Conservation (phyloP, 75 land plant species). For the Pinus albicaulis region DNA sequence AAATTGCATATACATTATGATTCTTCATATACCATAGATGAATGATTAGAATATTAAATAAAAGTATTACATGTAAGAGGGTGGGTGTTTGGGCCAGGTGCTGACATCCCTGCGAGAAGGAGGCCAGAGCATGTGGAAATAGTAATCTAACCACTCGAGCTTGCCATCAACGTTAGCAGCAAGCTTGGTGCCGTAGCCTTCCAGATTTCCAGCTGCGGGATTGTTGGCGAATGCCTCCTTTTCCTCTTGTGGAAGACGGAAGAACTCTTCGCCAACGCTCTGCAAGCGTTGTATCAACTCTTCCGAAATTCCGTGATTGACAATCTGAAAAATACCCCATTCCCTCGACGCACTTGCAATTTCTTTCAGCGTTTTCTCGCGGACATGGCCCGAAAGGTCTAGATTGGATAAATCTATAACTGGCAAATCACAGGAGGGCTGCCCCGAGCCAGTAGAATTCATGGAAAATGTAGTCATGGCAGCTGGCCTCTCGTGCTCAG, state of each 20-base stretch:
- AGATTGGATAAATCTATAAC: neutral
- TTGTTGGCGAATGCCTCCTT: constrained; percentile 51
- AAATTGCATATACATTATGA: neutral
- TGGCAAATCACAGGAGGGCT: neutral
- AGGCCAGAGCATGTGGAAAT: constrained; percentile 63
- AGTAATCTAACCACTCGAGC: constrained; percentile 59
- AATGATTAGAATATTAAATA: neutral
- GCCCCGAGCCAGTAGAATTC: too few species aligned
- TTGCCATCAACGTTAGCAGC: constrained; percentile 45
- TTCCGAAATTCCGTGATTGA: constrained; percentile 36
- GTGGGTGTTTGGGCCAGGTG: constrained; percentile 46
- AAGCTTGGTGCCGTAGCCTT: constrained; percentile 51
- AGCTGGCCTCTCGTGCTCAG: constrained; percentile 36
- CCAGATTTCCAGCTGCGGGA: constrained; percentile 13
- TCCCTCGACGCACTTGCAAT: constrained; percentile 12
- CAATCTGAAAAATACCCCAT: constrained; percentile 43
- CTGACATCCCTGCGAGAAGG: constrained; percentile 14
- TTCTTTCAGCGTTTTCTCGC: constrained; percentile 1
- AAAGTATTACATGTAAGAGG: neutral
- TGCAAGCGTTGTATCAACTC: constrained; percentile 18
- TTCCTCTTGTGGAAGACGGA: constrained; percentile 51
- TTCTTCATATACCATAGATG: neutral
- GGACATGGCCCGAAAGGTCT: neutral
- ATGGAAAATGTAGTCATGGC: neutral
- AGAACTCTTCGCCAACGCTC: constrained; percentile 30